These are phyloP conservation scores for Trichomonas vaginalis DNA, from an alignment of 208 protist genomes.

Conservation along the genomic window DNA sequence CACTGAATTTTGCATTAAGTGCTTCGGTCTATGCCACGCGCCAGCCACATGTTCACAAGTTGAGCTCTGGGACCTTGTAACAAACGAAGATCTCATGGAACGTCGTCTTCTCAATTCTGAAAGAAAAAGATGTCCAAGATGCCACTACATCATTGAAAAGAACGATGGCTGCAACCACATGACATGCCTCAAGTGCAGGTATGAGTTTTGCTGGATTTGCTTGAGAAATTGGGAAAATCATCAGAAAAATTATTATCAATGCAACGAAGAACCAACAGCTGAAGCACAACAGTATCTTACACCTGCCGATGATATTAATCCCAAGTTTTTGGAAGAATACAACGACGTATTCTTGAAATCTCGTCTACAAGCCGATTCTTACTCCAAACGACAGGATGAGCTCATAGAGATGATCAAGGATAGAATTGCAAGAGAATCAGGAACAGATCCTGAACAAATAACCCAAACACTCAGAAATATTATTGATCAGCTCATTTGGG, in stretches of 20 bases:
- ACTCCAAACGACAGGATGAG: not conserved
- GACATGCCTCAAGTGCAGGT: not conserved
- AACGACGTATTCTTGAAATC: not conserved
- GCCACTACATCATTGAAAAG: not conserved
- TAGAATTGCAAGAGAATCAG: not conserved
- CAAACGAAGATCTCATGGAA: not conserved
- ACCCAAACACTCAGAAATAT: not conserved
- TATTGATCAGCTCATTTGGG: not conserved
- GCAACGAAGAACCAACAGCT: not conserved
- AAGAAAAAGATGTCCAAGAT: not conserved
- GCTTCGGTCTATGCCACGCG: not conserved
- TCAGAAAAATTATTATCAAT: not conserved
- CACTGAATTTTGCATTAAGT: not conserved
- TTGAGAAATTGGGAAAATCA: not conserved
- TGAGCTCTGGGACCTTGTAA: not conserved
- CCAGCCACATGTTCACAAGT: not conserved
- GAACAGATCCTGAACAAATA: not conserved
- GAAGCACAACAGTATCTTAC: not conserved
- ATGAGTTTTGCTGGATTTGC: slow-evolving; percentile 13
- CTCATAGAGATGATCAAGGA: not conserved
- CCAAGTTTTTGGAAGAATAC: not conserved
- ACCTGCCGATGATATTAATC: not conserved
- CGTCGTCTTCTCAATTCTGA: not conserved
- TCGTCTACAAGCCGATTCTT: not conserved
- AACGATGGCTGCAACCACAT: not conserved